A percentile compares a stretch with the other conserved stretches of the same genome.
Evolutionary conservation across 805 yeast genomes (phyloP).

Genomic region (Starmera dryadoides): DNA sequence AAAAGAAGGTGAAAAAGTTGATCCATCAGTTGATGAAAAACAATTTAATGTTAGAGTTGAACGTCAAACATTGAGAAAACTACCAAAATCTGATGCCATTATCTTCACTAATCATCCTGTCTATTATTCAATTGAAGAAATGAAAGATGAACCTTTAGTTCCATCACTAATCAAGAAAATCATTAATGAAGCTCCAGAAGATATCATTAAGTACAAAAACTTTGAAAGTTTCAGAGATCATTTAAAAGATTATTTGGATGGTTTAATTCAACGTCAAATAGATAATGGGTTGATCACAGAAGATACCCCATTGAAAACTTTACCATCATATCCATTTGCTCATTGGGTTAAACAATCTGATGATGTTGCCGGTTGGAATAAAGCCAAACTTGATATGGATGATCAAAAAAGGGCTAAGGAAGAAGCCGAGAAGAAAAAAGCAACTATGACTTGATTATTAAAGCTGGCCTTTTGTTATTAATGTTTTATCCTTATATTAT

Average conservation of each 20-base stretch:
- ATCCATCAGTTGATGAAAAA: constrained; percentile 35
- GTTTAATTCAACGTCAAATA: constrained; percentile 48
- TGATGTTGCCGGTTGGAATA: constrained; percentile 35
- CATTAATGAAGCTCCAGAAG: constrained; percentile 59
- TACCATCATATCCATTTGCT: constrained; percentile 61
- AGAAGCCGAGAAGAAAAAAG: background rate
- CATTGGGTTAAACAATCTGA: constrained; percentile 34
- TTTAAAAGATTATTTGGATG: constrained; percentile 49
- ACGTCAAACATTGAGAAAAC: constrained; percentile 61
- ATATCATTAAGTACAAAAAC: constrained; percentile 56
- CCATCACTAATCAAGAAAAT: constrained; percentile 60
- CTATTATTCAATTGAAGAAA: constrained; percentile 72
- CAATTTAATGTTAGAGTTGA: constrained; percentile 66
- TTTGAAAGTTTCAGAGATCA: constrained; percentile 55
- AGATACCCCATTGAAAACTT: constrained; percentile 51
- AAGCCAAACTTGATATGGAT: constrained; percentile 18
- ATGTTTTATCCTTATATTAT: no score
- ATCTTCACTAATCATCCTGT: constrained; percentile 73
- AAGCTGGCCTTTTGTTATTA: no score
- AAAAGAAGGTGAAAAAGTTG: constrained; percentile 35
- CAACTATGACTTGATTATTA: no score
- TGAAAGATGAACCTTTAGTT: constrained; percentile 74
- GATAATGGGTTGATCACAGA: constrained; percentile 45
- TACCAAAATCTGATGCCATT: constrained; percentile 59
- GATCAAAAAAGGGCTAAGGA: constrained; percentile 6